Conservation (phyloP, 2,329 filamentous ascomycete genomes). For the Penicillium sp. region DNA sequence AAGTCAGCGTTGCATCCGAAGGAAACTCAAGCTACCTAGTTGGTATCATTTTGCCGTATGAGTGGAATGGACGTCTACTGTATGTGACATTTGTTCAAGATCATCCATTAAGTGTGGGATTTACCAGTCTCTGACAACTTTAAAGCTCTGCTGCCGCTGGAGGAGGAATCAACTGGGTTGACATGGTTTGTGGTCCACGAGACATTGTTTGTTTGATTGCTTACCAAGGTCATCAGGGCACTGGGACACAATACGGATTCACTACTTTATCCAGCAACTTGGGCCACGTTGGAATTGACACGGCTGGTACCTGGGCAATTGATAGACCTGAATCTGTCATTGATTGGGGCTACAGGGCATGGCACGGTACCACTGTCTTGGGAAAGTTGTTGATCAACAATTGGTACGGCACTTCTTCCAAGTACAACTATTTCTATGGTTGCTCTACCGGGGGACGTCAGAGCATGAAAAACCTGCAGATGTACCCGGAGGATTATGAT, state of each 20-base stretch:
- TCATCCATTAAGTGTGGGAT: background rate
- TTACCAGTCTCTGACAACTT: background rate
- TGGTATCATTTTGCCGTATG: background rate
- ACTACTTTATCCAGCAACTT: background rate
- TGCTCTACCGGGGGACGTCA: background rate
- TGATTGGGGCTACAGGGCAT: background rate
- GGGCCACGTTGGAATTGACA: background rate
- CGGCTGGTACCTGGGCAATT: background rate
- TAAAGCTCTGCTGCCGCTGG: background rate
- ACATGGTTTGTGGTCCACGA: background rate
- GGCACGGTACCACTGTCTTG: background rate
- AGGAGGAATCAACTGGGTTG: background rate
- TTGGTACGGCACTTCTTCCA: background rate
- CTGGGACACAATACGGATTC: background rate
- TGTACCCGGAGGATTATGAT: constrained; percentile 34
- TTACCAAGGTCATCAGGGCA: background rate
- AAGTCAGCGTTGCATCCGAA: background rate
- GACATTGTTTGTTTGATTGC: background rate
- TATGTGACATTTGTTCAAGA: background rate
- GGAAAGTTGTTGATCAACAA: background rate
- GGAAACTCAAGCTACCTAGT: background rate
- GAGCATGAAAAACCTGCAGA: background rate
- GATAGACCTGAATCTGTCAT: background rate
- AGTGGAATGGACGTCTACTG: background rate
- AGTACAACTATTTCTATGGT: background rate